Evolutionary conservation across 2,329 filamentous ascomycete species (phyloP).

Genomic region (Colletotrichum navitas): DNA sequence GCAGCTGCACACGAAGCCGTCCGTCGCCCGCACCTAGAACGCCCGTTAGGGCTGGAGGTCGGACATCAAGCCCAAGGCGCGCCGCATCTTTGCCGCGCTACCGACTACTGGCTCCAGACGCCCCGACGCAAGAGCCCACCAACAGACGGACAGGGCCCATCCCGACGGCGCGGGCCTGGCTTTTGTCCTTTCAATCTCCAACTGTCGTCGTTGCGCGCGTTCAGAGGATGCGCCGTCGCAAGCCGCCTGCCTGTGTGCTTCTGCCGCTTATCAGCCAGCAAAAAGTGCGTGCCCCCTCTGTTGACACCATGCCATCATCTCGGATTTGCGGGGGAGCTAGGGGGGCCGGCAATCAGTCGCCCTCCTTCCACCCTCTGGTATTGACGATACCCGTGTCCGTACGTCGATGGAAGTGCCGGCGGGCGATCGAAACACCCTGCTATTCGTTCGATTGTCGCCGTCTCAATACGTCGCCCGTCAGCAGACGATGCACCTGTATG

Average conservation of each 20-base stretch:
- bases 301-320: conserved; percentile 13
- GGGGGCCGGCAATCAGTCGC: not conserved
- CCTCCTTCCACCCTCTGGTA: not conserved
- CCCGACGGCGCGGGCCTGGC: conserved; percentile 19
- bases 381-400: conserved; percentile 15
- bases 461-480: conserved; percentile 2
- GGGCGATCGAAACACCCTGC: not conserved
- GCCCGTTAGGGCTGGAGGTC: conserved; percentile 29
- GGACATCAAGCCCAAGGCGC: conserved; percentile 29
- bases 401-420: not conserved
- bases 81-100: conserved; percentile 37
- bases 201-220: conserved; percentile 14
- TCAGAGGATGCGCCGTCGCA: conserved; percentile 7
- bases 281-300: conserved; percentile 15
- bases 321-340: not conserved
- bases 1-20: conserved; percentile 28
- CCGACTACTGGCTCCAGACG: not conserved
- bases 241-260: conserved; percentile 4
- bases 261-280: conserved; percentile 33
- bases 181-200: conserved; percentile 1
- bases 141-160: conserved; percentile 24
- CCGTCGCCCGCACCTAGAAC: conserved; percentile 26
- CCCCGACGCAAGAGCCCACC: conserved; percentile 13
- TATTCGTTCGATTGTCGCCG: conserved; percentile 7
- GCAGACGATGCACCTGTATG: conserved; percentile 23